These are phyloP conservation scores for Ilex asprella DNA, from an alignment of 257 asterid species.

Conservation along the genomic window DNA sequence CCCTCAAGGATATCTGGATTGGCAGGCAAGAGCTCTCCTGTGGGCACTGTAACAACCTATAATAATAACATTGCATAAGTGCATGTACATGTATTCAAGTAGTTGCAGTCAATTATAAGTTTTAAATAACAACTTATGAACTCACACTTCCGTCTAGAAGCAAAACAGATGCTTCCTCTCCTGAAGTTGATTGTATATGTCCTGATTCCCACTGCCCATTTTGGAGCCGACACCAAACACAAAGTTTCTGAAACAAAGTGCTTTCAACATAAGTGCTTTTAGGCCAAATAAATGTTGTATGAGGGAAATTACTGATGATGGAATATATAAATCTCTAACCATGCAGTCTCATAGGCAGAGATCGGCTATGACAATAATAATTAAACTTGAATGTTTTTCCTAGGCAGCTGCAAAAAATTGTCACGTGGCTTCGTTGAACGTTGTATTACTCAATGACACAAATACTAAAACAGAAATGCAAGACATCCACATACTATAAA, in stretches of 20 bases:
- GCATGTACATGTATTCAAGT: constrained; percentile 2
- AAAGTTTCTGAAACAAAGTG: constrained; percentile 53
- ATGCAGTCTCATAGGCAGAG: too few species aligned
- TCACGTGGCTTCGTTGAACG: neutral
- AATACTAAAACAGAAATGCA: too few species aligned
- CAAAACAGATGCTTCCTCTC: constrained; percentile 59
- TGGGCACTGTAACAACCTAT: constrained; percentile 56
- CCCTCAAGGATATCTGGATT: constrained; percentile 86
- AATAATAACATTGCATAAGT: constrained; percentile 18
- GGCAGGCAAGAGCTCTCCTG: constrained; percentile 68
- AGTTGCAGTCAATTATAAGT: constrained; percentile 12
- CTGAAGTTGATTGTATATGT: constrained; percentile 63
- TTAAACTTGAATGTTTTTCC: neutral
- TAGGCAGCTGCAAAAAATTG: neutral
- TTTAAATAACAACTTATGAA: constrained; percentile 17
- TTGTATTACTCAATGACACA: too few species aligned
- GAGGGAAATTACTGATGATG: neutral
- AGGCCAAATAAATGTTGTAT: neutral
- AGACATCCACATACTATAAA: too few species aligned
- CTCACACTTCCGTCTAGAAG: constrained; percentile 67
- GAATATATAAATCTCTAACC: neutral
- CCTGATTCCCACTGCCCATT: constrained; percentile 69
- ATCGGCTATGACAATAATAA: neutral
- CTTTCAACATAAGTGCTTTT: constrained; percentile 7
- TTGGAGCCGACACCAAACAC: constrained; percentile 65